A percentile compares a stretch with the other conserved stretches of the same genome.
Conservation (phyloP, 208 protist species). For the Herpetomonas samuelpessoai region DNA sequence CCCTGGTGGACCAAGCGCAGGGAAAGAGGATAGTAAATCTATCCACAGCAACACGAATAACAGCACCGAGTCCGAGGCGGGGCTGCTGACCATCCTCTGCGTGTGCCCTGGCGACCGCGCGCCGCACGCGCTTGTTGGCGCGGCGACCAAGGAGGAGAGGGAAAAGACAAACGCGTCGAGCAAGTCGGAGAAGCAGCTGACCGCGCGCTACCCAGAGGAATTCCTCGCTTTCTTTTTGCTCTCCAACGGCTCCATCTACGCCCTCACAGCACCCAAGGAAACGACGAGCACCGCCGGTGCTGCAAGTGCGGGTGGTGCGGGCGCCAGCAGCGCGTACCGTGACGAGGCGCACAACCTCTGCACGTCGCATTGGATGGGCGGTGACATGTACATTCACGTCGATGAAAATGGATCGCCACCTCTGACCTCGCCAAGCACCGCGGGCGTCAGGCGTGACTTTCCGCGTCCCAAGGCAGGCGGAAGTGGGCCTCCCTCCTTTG, state of each 20-base stretch:
- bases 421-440: not conserved
- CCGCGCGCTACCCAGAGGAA: not conserved
- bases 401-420: not conserved
- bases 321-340: not conserved
- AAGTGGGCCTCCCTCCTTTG: not conserved
- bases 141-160: not conserved
- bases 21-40: not conserved
- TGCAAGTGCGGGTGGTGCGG: not conserved
- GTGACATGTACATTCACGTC: not conserved
- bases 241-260: not conserved
- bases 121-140: not conserved
- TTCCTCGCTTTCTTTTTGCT: not conserved
- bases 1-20: not conserved
- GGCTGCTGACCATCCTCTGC: not conserved
- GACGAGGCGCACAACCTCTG: not conserved
- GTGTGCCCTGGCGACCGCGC: not conserved
- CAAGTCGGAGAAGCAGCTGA: not conserved
- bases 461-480: not conserved
- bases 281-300: not conserved
- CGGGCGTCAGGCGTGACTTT: not conserved
- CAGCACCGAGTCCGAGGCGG: not conserved
- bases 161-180: not conserved
- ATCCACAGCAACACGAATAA: not conserved
- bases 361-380: not conserved
- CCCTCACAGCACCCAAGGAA: not conserved